These are phyloP conservation scores for Lupinus albus DNA, from an alignment of 306 rosid genomes.

Conservation along the genomic window DNA sequence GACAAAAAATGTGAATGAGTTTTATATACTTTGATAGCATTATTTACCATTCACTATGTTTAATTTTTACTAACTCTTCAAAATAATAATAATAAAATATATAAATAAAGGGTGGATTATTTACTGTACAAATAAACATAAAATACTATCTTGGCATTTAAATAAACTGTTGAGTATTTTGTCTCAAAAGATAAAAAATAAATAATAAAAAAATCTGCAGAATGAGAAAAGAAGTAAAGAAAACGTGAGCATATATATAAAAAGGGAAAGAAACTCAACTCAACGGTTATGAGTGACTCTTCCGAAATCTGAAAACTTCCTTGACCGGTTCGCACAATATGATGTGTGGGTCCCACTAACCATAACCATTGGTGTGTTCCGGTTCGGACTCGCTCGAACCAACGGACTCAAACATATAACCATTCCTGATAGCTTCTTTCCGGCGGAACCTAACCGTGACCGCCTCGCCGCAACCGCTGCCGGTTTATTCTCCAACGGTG, in stretches of 20 bases:
- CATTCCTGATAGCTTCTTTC: constrained; percentile 56
- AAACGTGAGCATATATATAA: constrained; percentile 1
- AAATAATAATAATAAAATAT: no score
- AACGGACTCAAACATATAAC: constrained; percentile 83
- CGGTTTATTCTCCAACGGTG: constrained; percentile 48
- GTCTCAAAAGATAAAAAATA: no score
- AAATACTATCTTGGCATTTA: no score
- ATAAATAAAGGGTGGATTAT: no score
- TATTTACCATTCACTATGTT: no score
- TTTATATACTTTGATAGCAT: no score
- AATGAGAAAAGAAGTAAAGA: not conserved
- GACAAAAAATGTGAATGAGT: no score
- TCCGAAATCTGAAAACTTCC: constrained; percentile 46
- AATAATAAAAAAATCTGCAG: not conserved
- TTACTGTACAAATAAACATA: no score
- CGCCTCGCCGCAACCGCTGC: constrained; percentile 49
- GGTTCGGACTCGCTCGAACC: constrained; percentile 80
- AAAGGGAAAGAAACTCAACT: not conserved
- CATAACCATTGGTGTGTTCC: no score
- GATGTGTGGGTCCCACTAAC: constrained; percentile 37
- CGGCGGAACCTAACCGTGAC: constrained; percentile 38
- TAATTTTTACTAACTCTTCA: no score
- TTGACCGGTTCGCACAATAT: constrained; percentile 37
- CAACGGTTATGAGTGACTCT: constrained; percentile 34
- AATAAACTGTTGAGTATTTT: no score